These are phyloP conservation scores for Diaporthe vaccinii DNA, from an alignment of 2,329 filamentous ascomycete genomes.

Conservation along the genomic window DNA sequence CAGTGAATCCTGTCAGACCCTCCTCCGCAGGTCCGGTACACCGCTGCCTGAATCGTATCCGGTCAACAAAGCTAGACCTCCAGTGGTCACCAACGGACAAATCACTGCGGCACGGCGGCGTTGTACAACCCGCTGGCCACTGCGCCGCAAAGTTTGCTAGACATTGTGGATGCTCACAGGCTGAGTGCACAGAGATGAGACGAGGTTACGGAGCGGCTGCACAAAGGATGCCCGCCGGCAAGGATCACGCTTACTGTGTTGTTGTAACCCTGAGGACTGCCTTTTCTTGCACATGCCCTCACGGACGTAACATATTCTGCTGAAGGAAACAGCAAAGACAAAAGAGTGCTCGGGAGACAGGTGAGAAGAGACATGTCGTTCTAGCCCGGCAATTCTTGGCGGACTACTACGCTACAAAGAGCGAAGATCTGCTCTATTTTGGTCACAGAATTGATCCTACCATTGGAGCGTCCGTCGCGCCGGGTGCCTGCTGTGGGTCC, in stretches of 20 bases:
- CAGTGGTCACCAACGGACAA: not conserved
- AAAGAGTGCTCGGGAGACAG: not conserved
- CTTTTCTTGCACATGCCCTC: not conserved
- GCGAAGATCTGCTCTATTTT: not conserved
- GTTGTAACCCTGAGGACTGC: not conserved
- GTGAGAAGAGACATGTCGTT: not conserved
- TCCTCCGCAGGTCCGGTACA: not conserved
- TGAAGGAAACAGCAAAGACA: not conserved
- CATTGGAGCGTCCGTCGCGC: not conserved
- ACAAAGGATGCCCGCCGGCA: not conserved
- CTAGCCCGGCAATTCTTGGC: not conserved
- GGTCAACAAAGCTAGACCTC: not conserved
- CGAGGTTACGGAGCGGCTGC: not conserved
- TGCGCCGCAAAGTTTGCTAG: not conserved
- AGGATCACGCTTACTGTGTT: not conserved
- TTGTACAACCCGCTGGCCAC: not conserved
- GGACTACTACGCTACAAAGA: not conserved
- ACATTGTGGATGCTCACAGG: not conserved
- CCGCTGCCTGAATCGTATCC: not conserved
- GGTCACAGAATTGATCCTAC: not conserved
- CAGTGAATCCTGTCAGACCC: slow-evolving; percentile 13
- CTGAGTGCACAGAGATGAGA: not conserved
- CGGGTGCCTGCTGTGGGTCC: not conserved
- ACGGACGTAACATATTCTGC: not conserved
- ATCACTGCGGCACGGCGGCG: not conserved